Percentiles rank a stretch among this genome's conserved stretches.
These are phyloP conservation scores for Penicillium soppii DNA, from an alignment of 495 filamentous ascomycete genomes.

Conservation along the genomic window DNA sequence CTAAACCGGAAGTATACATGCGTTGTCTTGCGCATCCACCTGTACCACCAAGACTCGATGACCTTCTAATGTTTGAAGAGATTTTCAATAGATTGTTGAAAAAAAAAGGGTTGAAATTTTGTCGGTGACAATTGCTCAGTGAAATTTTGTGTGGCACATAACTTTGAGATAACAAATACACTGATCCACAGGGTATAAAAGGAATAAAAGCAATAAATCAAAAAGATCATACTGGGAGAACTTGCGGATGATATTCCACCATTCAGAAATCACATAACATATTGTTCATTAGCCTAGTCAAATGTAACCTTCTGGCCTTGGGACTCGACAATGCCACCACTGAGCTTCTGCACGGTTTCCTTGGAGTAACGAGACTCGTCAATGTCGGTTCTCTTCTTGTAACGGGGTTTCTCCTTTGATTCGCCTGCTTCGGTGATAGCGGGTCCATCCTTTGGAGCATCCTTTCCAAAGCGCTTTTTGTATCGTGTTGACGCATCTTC, in stretches of 20 bases:
- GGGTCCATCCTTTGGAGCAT: slow-evolving; percentile 38
- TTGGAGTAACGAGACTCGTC: slow-evolving; percentile 41
- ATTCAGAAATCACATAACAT: neutral
- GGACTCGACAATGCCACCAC: slow-evolving; percentile 75
- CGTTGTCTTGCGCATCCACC: slow-evolving; percentile 1
- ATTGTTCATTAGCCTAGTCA: slow-evolving; percentile 44
- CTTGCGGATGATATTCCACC: neutral
- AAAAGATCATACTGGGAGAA: neutral
- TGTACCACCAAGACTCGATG: slow-evolving; percentile 3
- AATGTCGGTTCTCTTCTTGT: slow-evolving; percentile 26
- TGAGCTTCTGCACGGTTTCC: slow-evolving; percentile 56
- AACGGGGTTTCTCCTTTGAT: slow-evolving; percentile 23
- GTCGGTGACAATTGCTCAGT: no score
- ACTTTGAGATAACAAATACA: neutral
- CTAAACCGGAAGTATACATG: slow-evolving; percentile 1
- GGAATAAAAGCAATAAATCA: neutral
- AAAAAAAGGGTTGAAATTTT: no score
- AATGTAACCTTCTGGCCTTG: slow-evolving; percentile 84
- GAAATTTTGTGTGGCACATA: no score
- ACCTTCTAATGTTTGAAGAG: neutral
- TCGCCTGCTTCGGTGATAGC: slow-evolving; percentile 26
- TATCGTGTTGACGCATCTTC: slow-evolving; percentile 86
- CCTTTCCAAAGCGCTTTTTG: slow-evolving; percentile 88
- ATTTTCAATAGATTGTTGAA: neutral
- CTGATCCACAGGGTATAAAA: slow-evolving; percentile 2